Evolutionary conservation across 108 stramenopile species (phyloP), one percentile per base, ranked within the genome.

Genomic region (Cylindrotheca fusiformis): DNA sequence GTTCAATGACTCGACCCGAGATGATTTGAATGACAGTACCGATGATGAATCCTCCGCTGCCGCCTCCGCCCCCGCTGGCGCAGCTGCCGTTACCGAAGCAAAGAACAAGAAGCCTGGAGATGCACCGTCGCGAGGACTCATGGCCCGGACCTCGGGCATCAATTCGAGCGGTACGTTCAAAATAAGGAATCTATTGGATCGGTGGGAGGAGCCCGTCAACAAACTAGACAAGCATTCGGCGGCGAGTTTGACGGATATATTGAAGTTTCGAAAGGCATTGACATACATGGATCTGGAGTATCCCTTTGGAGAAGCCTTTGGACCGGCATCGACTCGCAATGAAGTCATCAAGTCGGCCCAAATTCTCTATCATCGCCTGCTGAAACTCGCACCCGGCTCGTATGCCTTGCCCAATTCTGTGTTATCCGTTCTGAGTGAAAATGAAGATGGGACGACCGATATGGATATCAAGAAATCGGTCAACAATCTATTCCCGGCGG

Each of bases 131-230:
- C 10, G 14, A 6, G 36, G 14, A 10, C 6, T 41, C 10, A 41
- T 41, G 36, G 14, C 10, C 36, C 6, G 10, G 6, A 14, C 6
- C 10, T 10, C 6, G 6, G 10, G 36, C 36, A 41, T 41, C 14
- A 14, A 41, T 14, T 14, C 36, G 21, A 75, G 75, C 53, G 45
- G 63, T 8, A 49, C 33, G 18, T 20, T 72, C 45, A 32, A 31
- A 3, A 65, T 88, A 24, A 81, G 78, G 48, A 52, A 65, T 19
- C 47, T 80, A 2, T 67, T 92, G 2, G 83, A 87, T 62, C 61
- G 80, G 18, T 92, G 91, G 91, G 67, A 87, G 51, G 87, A 88
- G 44, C 91, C 91, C n/a, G 71, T 77, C 0, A 82, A 75, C 56
- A 91, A 87, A 49, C 29, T 50, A 12, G 78, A 73, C 27, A 77